Evolutionary conservation across 202 grass and related monocot species (phyloP), one percentile per base, ranked within the genome.

Genomic region (Saccharum hybrid): DNA sequence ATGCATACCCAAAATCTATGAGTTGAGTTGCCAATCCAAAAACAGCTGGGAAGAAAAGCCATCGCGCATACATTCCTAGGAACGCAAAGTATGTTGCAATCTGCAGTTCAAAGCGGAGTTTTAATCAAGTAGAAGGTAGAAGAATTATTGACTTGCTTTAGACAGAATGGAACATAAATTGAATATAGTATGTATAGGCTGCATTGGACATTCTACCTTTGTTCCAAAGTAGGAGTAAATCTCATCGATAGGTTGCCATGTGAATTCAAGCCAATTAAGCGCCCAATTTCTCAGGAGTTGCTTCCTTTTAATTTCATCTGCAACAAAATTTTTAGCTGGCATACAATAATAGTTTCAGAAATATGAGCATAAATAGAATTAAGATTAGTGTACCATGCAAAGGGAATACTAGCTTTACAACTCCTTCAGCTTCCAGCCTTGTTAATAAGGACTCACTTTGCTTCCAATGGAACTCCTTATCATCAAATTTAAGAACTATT

Each of bases 21-120:
- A 98, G 66, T 80, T 98, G 96, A 64, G 89, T 92, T 51, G 88
- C 81, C 72, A 98, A 86, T 63, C 96, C 96, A 62, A 95, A 91
- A 83, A 86, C 88, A 80, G 96, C 91, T 74, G 96, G 96, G 71
- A 98, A 96, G 84, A 98, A 96, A 54, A 98, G 60, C 96, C 96
- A 98, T 39, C 83, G 83, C 5, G 96, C 90, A 85, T 98, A 98
- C 96, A 98, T 98, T 83, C 92, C 93, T 75, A 98, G 91, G 87
- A 98, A 98, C 54, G 89, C 45, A 89, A 98, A 98, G 79, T 98
- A 98, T 74, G 93, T 94, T 57, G 96, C 96, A 87, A 98, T 92
- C 96, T 96, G 84, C 85, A 92, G 31, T 83, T 46, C 37, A 34
- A 71, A 83, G 68, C 54, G 10, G 76, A 66, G 14, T 45, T 65